phyloP scores from a whole-genome alignment of 345 rosid genomes.

The Punica granatum region DNA sequence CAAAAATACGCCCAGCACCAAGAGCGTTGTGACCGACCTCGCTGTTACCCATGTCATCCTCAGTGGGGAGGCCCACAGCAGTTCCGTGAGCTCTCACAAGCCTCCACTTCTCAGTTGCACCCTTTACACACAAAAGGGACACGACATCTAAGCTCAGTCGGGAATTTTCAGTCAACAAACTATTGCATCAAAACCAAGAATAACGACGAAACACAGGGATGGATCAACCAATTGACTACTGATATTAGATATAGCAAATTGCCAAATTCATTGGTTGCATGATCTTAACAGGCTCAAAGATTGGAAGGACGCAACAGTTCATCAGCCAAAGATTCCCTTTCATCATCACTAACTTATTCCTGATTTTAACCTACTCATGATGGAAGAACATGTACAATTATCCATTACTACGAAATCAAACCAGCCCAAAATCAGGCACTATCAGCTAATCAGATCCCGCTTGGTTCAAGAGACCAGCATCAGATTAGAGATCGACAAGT shows the following conservation, averaged over 20 bases:
- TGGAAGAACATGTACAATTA: not conserved
- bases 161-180: not conserved
- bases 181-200: not conserved
- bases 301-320: not conserved
- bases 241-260: too few species aligned
- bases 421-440: not conserved
- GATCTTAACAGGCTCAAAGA: not conserved
- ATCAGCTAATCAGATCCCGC: not conserved
- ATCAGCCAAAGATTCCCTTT: not conserved
- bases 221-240: not conserved
- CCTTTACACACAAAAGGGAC: slow-evolving; percentile 19
- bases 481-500: not conserved
- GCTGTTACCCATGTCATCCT: slow-evolving; percentile 99
- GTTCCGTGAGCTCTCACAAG: slow-evolving; percentile 82
- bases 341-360: not conserved
- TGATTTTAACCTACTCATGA: not conserved
- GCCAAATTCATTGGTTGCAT: not conserved
- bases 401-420: not conserved
- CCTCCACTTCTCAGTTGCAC: slow-evolving; percentile 80
- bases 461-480: not conserved
- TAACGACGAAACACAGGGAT: not conserved
- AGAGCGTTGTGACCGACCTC: slow-evolving; percentile 99
- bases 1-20: slow-evolving; percentile 91
- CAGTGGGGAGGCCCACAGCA: slow-evolving; percentile 92
- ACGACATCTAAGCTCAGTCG: not conserved